phyloP scores from a whole-genome alignment of 768 basidiomycete species.

The Podaxis sp. region DNA sequence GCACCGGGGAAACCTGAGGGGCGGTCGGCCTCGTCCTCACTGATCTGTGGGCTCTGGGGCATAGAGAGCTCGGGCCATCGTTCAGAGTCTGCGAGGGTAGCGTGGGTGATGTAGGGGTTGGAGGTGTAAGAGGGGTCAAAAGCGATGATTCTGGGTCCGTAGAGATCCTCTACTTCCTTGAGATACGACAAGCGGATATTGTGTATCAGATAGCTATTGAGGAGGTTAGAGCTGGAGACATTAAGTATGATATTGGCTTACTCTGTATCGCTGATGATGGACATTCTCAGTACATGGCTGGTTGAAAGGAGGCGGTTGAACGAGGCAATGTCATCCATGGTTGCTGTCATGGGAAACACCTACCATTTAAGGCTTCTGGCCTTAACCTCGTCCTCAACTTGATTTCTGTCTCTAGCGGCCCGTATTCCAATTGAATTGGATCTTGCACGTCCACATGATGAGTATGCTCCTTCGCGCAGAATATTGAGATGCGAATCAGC shows the following conservation, averaged over 20 bases:
- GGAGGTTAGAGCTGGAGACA: background rate
- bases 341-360: background rate
- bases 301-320: background rate
- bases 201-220: slow-evolving; percentile 70
- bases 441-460: no score
- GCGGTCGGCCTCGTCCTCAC: slow-evolving; percentile 64
- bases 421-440: no score
- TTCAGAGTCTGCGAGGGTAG: slow-evolving; percentile 74
- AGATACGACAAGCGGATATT: slow-evolving; percentile 82
- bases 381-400: no score
- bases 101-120: slow-evolving; percentile 82
- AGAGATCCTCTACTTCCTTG: slow-evolving; percentile 86
- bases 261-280: slow-evolving; percentile 66
- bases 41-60: slow-evolving; percentile 70
- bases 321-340: background rate
- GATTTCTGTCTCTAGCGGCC: no score
- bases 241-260: slow-evolving; percentile 24
- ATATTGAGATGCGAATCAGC: no score
- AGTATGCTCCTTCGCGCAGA: no score
- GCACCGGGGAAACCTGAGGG: slow-evolving; percentile 50
- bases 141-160: slow-evolving; percentile 78
- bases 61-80: slow-evolving; percentile 83
- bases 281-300: slow-evolving; percentile 37
- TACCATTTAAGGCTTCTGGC: background rate
- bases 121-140: slow-evolving; percentile 74